phyloP scores from a whole-genome alignment of 306 rosid genomes.

The Vigna unguiculata region DNA sequence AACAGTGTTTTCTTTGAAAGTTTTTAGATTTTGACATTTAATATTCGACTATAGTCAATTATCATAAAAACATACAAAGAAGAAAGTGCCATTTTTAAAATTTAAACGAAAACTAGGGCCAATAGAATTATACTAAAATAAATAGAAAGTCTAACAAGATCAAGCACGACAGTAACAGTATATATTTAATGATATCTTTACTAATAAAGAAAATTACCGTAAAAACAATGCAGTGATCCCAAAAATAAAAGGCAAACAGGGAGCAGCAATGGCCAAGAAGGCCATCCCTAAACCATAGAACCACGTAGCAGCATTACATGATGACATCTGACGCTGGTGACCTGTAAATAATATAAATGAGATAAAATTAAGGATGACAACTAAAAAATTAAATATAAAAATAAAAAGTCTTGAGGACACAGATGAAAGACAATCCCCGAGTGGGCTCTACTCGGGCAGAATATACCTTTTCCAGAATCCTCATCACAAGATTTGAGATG shows the following conservation, averaged over 20 bases:
- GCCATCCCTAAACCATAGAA: slow-evolving; percentile 52
- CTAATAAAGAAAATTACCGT: slow-evolving; percentile 58
- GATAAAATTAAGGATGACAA: slow-evolving; percentile 19
- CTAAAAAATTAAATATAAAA: not conserved
- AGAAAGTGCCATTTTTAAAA: not conserved
- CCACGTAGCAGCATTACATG: slow-evolving; percentile 51
- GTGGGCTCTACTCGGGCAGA: slow-evolving; percentile 27
- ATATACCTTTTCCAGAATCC: slow-evolving; percentile 80
- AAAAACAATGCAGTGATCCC: slow-evolving; percentile 82
- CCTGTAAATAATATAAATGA: slow-evolving; percentile 55
- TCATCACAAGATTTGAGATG: slow-evolving; percentile 61
- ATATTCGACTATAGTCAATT: slow-evolving; percentile 13
- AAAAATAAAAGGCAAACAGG: slow-evolving; percentile 49
- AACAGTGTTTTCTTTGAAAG: slow-evolving; percentile 12
- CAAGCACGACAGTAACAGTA: slow-evolving; percentile 7
- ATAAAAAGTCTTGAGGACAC: slow-evolving; percentile 7
- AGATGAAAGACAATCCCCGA: slow-evolving; percentile 20
- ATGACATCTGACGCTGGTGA: slow-evolving; percentile 68
- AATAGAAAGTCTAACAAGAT: slow-evolving; percentile 28
- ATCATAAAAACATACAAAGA: slow-evolving; percentile 25
- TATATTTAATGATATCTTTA: slow-evolving; percentile 12
- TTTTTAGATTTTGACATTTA: slow-evolving; percentile 23
- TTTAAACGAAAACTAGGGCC: slow-evolving; percentile 19
- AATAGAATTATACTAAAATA: slow-evolving; percentile 25
- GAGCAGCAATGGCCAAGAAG: slow-evolving; percentile 49